Evolutionary conservation across 352 stramenopile species (phyloP).

Genomic region (Elongisporangium undulatum): DNA sequence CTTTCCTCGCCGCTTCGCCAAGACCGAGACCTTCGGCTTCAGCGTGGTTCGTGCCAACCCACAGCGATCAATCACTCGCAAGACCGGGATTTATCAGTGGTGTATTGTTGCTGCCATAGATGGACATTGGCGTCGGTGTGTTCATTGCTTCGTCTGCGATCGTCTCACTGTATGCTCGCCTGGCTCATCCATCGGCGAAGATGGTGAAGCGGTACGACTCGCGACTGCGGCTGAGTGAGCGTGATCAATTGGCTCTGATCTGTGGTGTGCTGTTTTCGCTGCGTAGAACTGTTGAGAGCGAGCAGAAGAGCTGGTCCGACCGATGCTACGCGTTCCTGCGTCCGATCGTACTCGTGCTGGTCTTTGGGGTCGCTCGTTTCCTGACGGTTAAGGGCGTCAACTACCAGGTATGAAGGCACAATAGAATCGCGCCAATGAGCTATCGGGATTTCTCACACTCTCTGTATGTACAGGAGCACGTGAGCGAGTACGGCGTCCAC

Average conservation of each 20-base stretch:
- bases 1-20: conserved; percentile 94
- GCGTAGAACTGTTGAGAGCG: not conserved
- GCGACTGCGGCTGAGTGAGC: not conserved
- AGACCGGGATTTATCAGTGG: not conserved
- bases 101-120: conserved; percentile 41
- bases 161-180: conserved; percentile 64
- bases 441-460: not conserved
- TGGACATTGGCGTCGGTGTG: conserved; percentile 96
- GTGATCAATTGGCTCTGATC: not conserved
- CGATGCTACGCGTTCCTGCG: conserved; percentile 54
- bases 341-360: conserved; percentile 60
- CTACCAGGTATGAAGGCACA: conserved; percentile 62
- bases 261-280: not conserved
- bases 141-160: conserved; percentile 92
- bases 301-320: conserved; percentile 4
- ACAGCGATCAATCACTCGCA: not conserved
- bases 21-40: conserved; percentile 95
- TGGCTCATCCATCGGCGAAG: conserved; percentile 20
- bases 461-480: conserved; percentile 78
- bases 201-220: conserved; percentile 15
- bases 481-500: conserved; percentile 98
- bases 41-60: conserved; percentile 73
- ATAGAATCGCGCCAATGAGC: not conserved
- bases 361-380: conserved; percentile 70
- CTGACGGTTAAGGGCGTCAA: conserved; percentile 81